Evolutionary conservation across 331 rosid species (phyloP).

Genomic region (Telfairia occidentalis): DNA sequence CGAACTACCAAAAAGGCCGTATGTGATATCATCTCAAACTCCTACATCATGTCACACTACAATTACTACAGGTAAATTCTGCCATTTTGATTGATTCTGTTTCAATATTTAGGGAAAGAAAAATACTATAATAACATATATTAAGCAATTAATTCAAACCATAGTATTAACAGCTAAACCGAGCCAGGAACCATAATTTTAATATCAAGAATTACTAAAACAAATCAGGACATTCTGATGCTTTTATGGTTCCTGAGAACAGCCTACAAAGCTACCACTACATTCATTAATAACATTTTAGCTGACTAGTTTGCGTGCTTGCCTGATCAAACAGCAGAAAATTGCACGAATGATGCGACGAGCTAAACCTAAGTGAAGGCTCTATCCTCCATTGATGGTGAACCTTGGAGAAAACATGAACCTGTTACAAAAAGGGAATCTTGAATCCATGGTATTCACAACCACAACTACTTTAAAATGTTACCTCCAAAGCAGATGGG

Average conservation of each 20-base stretch:
- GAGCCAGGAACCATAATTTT: not conserved
- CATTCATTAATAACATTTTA: not conserved
- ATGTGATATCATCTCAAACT: too few species aligned
- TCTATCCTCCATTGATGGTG: not conserved
- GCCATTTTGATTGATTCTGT: too few species aligned
- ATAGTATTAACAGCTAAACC: not conserved
- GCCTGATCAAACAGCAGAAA: not conserved
- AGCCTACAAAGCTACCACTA: not conserved
- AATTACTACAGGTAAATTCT: too few species aligned
- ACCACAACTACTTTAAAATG: not conserved
- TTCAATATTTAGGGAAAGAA: too few species aligned
- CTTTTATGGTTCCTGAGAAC: not conserved
- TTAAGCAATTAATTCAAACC: not conserved
- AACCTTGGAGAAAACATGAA: not conserved
- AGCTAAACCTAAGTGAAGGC: not conserved
- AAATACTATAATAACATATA: too few species aligned
- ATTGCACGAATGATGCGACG: not conserved
- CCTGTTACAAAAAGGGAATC: not conserved
- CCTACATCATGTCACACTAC: too few species aligned
- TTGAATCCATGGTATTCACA: not conserved
- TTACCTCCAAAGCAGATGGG: not conserved
- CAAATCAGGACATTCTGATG: not conserved
- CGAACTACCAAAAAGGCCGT: too few species aligned
- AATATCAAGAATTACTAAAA: not conserved
- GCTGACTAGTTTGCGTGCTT: not conserved